Conservation (phyloP, 2,329 filamentous ascomycete species). For the Pseudogymnoascus sp. region DNA sequence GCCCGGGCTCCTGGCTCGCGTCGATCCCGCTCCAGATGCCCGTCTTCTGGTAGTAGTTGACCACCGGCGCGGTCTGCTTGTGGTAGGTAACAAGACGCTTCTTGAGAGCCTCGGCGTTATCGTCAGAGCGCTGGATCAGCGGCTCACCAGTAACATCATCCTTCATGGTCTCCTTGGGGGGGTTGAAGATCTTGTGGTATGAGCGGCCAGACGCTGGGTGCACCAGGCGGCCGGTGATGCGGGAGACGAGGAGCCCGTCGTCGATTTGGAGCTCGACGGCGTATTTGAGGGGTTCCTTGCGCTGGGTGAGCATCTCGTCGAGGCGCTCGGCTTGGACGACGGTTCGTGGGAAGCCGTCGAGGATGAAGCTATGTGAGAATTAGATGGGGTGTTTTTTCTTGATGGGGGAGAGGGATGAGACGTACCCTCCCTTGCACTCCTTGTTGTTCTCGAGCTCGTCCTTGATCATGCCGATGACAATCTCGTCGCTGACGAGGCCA, state of each 20-base stretch:
- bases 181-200: constrained; percentile 99
- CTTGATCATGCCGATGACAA: constrained; percentile 99
- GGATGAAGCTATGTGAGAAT: constrained; percentile 67
- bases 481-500: constrained; percentile 95
- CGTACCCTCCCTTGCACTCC: constrained; percentile 94
- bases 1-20: constrained; percentile 88
- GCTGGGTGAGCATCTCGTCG: constrained; percentile 76
- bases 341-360: constrained; percentile 96
- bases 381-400: constrained; percentile 12
- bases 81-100: constrained; percentile 94
- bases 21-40: constrained; percentile 96
- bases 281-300: constrained; percentile 81
- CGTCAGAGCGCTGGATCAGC: constrained; percentile 89
- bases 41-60: constrained; percentile 92
- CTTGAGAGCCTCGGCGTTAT: constrained; percentile 92
- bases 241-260: constrained; percentile 82
- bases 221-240: constrained; percentile 91
- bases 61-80: constrained; percentile 84
- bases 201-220: constrained; percentile 93
- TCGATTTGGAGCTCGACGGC: constrained; percentile 96
- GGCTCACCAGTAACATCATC: constrained; percentile 97
- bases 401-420: constrained; percentile 17
- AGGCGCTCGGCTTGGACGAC: constrained; percentile 92
- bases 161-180: constrained; percentile 86
- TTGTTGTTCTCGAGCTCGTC: constrained; percentile 87